phyloP scores from a whole-genome alignment of 2,329 filamentous ascomycete species.

The Claviceps sp. region DNA sequence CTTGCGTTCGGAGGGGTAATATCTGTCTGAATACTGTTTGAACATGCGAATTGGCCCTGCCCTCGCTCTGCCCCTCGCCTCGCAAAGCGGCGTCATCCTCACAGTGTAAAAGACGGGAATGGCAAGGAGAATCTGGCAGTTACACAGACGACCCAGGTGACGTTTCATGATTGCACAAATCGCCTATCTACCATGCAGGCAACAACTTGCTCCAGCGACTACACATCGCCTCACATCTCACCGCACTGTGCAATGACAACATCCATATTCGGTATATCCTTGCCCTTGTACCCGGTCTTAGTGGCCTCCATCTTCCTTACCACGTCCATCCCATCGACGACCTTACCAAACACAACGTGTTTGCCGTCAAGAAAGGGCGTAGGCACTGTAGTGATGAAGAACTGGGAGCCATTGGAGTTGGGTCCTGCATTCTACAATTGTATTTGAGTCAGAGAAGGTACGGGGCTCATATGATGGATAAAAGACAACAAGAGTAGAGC shows the following conservation, averaged over 20 bases:
- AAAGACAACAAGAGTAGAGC: not conserved
- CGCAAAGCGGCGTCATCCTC: too few relatives aligned
- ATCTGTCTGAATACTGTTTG: too few relatives aligned
- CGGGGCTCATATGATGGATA: not conserved
- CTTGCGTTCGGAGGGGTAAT: too few relatives aligned
- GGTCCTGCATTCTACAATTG: constrained; percentile 64
- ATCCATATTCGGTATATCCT: constrained; percentile 75
- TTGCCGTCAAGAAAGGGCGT: constrained; percentile 85
- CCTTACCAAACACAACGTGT: constrained; percentile 90
- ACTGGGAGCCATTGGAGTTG: constrained; percentile 89
- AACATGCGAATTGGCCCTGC: too few relatives aligned
- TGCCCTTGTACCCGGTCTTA: constrained; percentile 57
- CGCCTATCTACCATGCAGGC: not conserved
- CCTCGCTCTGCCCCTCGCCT: too few relatives aligned
- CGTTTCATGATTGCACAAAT: too few relatives aligned
- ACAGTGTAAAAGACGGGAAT: too few relatives aligned
- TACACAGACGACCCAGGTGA: too few relatives aligned
- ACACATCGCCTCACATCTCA: constrained; percentile 54
- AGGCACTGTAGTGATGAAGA: constrained; percentile 87
- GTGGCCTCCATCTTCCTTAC: constrained; percentile 87
- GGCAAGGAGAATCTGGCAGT: too few relatives aligned
- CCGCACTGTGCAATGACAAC: constrained; percentile 78
- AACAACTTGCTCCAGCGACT: not conserved
- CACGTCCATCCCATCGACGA: constrained; percentile 80
- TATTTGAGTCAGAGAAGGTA: not conserved